phyloP scores from a whole-genome alignment of 768 basidiomycete genomes.

The Aureoboletus auriporus region DNA sequence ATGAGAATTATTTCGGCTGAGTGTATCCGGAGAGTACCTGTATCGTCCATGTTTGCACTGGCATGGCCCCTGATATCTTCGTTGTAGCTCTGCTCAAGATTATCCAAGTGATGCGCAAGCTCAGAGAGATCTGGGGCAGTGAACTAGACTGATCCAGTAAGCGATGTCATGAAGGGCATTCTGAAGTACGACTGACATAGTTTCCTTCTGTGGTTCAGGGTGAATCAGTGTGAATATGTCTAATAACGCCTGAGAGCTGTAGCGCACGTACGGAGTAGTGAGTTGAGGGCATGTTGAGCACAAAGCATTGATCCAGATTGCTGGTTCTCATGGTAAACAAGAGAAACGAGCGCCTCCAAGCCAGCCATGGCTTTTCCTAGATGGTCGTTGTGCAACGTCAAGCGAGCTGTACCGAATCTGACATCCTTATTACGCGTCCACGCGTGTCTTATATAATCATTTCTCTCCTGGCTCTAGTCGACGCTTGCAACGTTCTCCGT shows the following conservation, averaged over 20 bases:
- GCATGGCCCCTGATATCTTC: slow-evolving; percentile 38
- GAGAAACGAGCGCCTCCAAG: slow-evolving; percentile 47
- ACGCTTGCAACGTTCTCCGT: neutral
- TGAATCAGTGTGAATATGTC: slow-evolving; percentile 26
- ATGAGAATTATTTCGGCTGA: neutral
- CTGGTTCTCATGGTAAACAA: slow-evolving; percentile 79
- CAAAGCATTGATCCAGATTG: slow-evolving; percentile 79
- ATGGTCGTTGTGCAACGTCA: slow-evolving; percentile 10
- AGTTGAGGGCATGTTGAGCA: slow-evolving; percentile 84
- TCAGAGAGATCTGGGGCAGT: slow-evolving; percentile 74
- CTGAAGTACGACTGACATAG: slow-evolving; percentile 39
- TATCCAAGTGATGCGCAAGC: slow-evolving; percentile 67
- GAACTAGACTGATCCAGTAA: slow-evolving; percentile 46
- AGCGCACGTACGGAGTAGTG: slow-evolving; percentile 57
- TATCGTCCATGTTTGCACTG: slow-evolving; percentile 90
- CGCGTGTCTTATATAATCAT: slow-evolving; percentile 30
- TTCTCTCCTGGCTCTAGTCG: neutral
- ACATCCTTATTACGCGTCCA: slow-evolving; percentile 21
- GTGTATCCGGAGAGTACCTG: slow-evolving; percentile 42
- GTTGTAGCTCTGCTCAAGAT: slow-evolving; percentile 58
- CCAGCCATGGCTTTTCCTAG: slow-evolving; percentile 45
- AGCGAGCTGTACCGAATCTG: slow-evolving; percentile 16
- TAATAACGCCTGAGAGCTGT: slow-evolving; percentile 37
- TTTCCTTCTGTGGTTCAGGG: slow-evolving; percentile 35
- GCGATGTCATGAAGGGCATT: neutral